These are phyloP conservation scores for Fraxinus quadrangulata DNA, from an alignment of 257 asterid species.

Conservation along the genomic window DNA sequence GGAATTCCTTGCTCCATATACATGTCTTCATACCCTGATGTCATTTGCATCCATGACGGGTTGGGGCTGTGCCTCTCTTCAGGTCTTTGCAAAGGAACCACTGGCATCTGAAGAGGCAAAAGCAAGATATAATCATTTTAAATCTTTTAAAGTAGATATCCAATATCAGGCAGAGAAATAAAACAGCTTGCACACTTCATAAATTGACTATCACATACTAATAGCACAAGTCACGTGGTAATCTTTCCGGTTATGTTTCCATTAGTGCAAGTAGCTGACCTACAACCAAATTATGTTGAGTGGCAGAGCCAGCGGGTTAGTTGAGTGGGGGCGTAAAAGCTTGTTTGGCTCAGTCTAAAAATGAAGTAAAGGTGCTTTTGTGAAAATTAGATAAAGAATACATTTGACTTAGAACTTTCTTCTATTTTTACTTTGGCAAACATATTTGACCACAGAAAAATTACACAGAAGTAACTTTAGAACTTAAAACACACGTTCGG, in stretches of 20 bases:
- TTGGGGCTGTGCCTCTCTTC: slow-evolving; percentile 79
- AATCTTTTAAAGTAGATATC: neutral
- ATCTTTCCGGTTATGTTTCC: neutral
- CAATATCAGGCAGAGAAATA: too few species aligned
- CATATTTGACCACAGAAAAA: neutral
- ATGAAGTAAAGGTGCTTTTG: too few species aligned
- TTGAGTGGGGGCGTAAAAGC: too few species aligned
- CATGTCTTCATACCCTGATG: slow-evolving; percentile 65
- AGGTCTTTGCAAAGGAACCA: slow-evolving; percentile 88
- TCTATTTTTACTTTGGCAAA: neutral
- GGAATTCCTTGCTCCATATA: slow-evolving; percentile 77
- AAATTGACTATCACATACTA: slow-evolving; percentile 6
- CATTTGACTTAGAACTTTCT: too few species aligned
- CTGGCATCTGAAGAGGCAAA: slow-evolving; percentile 67
- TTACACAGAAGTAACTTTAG: too few species aligned
- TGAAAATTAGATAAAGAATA: too few species aligned
- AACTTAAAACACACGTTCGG: too few species aligned
- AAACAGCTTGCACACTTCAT: slow-evolving; percentile 14
- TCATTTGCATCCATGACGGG: slow-evolving; percentile 87
- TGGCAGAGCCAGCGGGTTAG: too few species aligned
- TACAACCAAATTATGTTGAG: neutral
- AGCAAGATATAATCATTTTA: slow-evolving; percentile 13
- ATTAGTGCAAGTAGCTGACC: neutral
- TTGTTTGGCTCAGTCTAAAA: too few species aligned
- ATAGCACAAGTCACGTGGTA: neutral